phyloP scores from a whole-genome alignment of 1,284 basidiomycete genomes.

The Ceratorhiza oryzae-sativae region DNA sequence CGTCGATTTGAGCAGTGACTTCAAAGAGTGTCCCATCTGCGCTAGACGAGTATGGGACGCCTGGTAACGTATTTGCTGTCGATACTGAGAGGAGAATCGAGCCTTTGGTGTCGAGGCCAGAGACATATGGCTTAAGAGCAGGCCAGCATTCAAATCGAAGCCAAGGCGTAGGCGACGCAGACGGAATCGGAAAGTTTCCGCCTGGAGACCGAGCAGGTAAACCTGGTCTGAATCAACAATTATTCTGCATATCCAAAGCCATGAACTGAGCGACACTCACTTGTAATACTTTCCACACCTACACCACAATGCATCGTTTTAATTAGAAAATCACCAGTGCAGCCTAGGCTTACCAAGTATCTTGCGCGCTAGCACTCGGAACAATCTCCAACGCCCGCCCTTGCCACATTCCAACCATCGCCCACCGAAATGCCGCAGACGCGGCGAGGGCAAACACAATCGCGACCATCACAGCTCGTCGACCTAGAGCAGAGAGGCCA shows the following conservation, averaged over 20 bases:
- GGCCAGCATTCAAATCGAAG: constrained; percentile 72
- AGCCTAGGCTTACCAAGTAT: constrained; percentile 9
- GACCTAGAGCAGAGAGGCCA: neutral
- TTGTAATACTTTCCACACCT: constrained; percentile 38
- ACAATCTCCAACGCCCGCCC: constrained; percentile 27
- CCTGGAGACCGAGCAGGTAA: constrained; percentile 22
- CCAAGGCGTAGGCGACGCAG: constrained; percentile 58
- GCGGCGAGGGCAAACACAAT: constrained; percentile 29
- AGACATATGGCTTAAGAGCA: constrained; percentile 70
- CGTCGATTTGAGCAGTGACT: constrained; percentile 57
- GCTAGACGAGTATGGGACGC: constrained; percentile 58
- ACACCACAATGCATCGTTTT: too few species aligned
- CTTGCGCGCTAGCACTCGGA: constrained; percentile 1
- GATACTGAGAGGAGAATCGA: constrained; percentile 66
- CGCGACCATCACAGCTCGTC: constrained; percentile 29
- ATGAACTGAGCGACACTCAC: neutral
- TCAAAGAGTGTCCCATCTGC: constrained; percentile 49
- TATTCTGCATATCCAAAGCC: neutral
- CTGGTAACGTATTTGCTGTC: constrained; percentile 58
- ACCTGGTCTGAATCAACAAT: neutral
- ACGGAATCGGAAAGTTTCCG: constrained; percentile 59
- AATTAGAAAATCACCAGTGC: too few species aligned
- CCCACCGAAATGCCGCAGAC: constrained; percentile 30
- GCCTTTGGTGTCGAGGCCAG: constrained; percentile 55
- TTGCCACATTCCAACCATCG: constrained; percentile 17